Conservation (phyloP, 768 basidiomycete genomes). For the Kwoniella dendrophila region DNA sequence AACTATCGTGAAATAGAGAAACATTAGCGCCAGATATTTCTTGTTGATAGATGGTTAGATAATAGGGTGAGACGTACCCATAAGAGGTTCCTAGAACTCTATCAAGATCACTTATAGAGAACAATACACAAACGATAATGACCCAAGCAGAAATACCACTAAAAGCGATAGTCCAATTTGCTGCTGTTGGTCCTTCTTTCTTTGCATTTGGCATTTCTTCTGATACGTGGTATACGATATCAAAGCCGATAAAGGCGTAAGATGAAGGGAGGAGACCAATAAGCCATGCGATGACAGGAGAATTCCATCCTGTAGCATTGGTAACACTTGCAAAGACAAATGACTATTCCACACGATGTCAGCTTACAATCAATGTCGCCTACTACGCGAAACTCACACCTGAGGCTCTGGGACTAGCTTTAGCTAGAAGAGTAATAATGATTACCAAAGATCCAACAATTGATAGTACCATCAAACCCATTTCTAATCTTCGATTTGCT, state of each 20-base stretch:
- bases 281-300: conserved; percentile 32
- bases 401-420: conserved; percentile 25
- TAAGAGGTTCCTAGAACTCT: conserved; percentile 22
- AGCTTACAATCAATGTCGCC: not conserved
- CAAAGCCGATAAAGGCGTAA: conserved; percentile 36
- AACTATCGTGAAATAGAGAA: conserved; percentile 3
- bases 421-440: conserved; percentile 27
- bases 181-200: conserved; percentile 28
- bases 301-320: conserved; percentile 43
- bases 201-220: conserved; percentile 37
- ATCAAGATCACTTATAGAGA: conserved; percentile 33
- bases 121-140: conserved; percentile 35
- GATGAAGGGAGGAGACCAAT: conserved; percentile 33
- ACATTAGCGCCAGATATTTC: not conserved
- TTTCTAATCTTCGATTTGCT: conserved; percentile 15
- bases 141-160: conserved; percentile 29
- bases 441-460: conserved; percentile 25
- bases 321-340: conserved; percentile 32
- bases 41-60: no score
- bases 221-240: conserved; percentile 34
- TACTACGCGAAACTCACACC: conserved; percentile 4
- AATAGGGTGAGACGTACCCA: conserved; percentile 7
- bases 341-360: conserved; percentile 1
- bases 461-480: conserved; percentile 21
- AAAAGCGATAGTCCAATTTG: conserved; percentile 29